These are phyloP conservation scores for Ophiognomonia clavigignenti-juglandacearum DNA, from an alignment of 2,329 filamentous ascomycete genomes.

Conservation along the genomic window DNA sequence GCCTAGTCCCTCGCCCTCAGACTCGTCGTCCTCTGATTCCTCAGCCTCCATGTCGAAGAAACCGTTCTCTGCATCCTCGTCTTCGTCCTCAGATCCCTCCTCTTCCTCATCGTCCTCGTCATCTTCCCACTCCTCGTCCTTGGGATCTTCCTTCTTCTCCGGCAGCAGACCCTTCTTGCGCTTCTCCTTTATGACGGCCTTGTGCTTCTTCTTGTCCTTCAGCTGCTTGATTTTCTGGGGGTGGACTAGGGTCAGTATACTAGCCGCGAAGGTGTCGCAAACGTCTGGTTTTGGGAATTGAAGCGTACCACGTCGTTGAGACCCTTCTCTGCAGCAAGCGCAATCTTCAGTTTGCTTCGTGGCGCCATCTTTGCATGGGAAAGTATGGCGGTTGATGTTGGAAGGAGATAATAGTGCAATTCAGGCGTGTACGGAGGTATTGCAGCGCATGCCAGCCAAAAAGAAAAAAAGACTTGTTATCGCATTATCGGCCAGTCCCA, in stretches of 20 bases:
- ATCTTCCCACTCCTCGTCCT: conserved; percentile 23
- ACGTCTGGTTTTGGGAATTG: background rate
- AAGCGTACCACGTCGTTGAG: conserved; percentile 32
- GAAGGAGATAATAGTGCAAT: too few relatives aligned
- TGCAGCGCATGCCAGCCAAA: too few relatives aligned
- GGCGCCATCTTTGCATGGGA: conserved; percentile 8
- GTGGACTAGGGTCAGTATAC: background rate
- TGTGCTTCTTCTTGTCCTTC: conserved; percentile 44
- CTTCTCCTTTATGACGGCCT: conserved; percentile 32
- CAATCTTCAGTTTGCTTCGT: conserved; percentile 46
- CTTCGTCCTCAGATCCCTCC: conserved; percentile 30
- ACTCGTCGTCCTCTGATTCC: conserved; percentile 25
- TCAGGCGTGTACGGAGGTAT: too few relatives aligned
- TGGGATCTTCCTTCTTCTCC: conserved; percentile 25
- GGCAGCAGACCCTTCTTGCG: conserved; percentile 27
- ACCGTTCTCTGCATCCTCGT: conserved; percentile 18
- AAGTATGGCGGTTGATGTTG: too few relatives aligned
- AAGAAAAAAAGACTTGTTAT: too few relatives aligned
- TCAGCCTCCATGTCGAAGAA: conserved; percentile 16
- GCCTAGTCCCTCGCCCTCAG: conserved; percentile 18
- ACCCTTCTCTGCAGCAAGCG: conserved; percentile 50
- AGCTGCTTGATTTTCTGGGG: conserved; percentile 35
- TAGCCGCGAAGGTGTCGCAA: background rate
- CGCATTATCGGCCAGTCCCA: too few relatives aligned
- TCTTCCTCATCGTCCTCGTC: conserved; percentile 29